These are phyloP conservation scores for Kurtzmaniella natalensis DNA, from an alignment of 1,139 yeast species.

Conservation along the genomic window DNA sequence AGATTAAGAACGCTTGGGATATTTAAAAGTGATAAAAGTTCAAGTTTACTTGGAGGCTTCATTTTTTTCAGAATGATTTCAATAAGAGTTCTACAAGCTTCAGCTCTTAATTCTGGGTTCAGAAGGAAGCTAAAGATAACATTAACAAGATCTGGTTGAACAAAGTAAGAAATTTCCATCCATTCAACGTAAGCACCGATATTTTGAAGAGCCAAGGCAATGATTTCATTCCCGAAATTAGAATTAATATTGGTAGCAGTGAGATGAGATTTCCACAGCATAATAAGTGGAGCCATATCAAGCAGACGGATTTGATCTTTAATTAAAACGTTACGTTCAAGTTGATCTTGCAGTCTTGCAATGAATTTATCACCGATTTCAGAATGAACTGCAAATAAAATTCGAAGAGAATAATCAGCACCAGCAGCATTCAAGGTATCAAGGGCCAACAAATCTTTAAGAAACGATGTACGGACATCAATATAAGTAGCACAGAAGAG, in stretches of 20 bases:
- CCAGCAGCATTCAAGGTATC: not conserved
- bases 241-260: not conserved
- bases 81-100: constrained; percentile 68
- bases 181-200: constrained; percentile 89
- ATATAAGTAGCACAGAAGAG: constrained; percentile 67
- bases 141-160: constrained; percentile 60
- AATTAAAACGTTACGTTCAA: constrained; percentile 62
- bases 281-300: constrained; percentile 67
- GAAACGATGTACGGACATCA: constrained; percentile 59
- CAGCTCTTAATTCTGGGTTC: constrained; percentile 40
- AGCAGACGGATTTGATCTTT: constrained; percentile 78
- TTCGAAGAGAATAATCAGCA: constrained; percentile 72
- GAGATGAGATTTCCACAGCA: constrained; percentile 50
- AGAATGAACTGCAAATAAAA: constrained; percentile 71
- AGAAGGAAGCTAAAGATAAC: constrained; percentile 62
- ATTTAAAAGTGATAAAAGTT: constrained; percentile 65
- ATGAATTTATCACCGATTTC: constrained; percentile 93
- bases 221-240: constrained; percentile 36
- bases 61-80: constrained; percentile 89
- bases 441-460: constrained; percentile 56
- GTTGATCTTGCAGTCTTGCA: constrained; percentile 56
- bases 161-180: constrained; percentile 85
- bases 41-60: constrained; percentile 82
- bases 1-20: constrained; percentile 52
- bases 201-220: constrained; percentile 57